Percentiles rank a stretch among this genome's conserved stretches.
Evolutionary conservation across 2,329 filamentous ascomycete genomes (phyloP).

Genomic region (Aureobasidium vineae): DNA sequence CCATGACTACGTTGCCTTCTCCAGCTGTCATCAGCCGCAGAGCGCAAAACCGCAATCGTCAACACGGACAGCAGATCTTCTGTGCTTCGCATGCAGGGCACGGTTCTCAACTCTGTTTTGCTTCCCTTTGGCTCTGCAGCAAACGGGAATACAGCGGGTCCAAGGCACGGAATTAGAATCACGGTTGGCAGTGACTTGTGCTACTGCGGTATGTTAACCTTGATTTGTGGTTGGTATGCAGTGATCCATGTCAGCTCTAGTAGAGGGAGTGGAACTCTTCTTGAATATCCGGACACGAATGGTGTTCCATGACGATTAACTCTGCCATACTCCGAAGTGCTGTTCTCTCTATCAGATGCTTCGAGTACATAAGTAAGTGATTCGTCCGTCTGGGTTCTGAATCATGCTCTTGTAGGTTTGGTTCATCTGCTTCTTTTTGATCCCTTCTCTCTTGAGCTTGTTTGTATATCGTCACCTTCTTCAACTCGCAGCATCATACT

Average conservation of each 20-base stretch:
- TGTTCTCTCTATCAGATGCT: too few relatives aligned
- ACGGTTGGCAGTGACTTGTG: too few relatives aligned
- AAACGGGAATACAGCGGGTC: neutral
- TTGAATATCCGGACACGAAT: neutral
- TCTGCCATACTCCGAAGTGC: neutral
- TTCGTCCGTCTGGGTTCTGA: neutral
- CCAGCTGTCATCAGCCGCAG: neutral
- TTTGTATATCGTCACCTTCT: neutral
- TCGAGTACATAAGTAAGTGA: neutral
- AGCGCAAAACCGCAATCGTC: slow-evolving; percentile 9
- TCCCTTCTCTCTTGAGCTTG: neutral
- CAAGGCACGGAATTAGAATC: neutral
- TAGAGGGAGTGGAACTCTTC: too few relatives aligned
- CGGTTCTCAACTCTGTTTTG: neutral
- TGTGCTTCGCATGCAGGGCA: neutral
- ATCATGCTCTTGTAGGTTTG: neutral
- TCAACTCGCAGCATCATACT: neutral
- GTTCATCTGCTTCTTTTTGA: neutral
- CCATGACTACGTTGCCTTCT: neutral
- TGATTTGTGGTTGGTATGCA: neutral
- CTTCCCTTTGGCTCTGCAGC: neutral
- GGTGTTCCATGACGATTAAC: slow-evolving; percentile 4
- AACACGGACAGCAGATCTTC: neutral
- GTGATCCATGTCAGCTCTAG: neutral
- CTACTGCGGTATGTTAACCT: neutral